These are phyloP conservation scores for Marasmius sp. DNA, from an alignment of 1,284 basidiomycete genomes.

Conservation along the genomic window DNA sequence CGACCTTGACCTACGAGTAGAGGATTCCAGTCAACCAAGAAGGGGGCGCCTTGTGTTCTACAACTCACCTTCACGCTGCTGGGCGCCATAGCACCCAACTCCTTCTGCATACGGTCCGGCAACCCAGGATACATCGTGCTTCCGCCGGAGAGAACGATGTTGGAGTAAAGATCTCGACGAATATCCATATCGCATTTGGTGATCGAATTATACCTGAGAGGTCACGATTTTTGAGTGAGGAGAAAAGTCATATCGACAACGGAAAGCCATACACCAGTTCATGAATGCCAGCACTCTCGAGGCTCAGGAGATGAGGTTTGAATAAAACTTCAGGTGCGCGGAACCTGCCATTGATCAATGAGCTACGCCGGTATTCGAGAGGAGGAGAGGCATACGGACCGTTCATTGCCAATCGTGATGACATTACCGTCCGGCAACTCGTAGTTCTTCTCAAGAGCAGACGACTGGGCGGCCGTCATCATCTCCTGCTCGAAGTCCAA, in stretches of 20 bases:
- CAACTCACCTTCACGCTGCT: constrained; percentile 82
- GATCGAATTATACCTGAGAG: constrained; percentile 62
- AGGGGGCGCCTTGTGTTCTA: not conserved
- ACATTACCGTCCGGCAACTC: constrained; percentile 14
- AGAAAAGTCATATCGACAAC: no score
- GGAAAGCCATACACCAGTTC: constrained; percentile 72
- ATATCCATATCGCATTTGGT: constrained; percentile 82
- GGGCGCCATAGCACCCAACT: constrained; percentile 86
- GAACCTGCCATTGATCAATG: constrained; percentile 58
- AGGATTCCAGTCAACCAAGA: not conserved
- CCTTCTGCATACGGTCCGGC: constrained; percentile 97
- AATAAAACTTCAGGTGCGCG: constrained; percentile 96
- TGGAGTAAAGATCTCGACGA: constrained; percentile 89
- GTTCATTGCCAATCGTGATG: constrained; percentile 16
- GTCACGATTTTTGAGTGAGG: not conserved
- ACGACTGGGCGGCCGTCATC: constrained; percentile 4
- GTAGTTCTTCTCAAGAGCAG: constrained; percentile 14
- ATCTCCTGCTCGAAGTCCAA: constrained; percentile 13
- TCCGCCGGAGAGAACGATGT: constrained; percentile 94
- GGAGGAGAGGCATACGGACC: not conserved
- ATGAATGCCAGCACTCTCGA: constrained; percentile 93
- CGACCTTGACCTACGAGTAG: constrained; percentile 8
- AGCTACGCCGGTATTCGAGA: not conserved
- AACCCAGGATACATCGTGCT: constrained; percentile 99
- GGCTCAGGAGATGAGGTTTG: constrained; percentile 93